Conservation (phyloP, 176 grass and related monocot species). For the Aegilops speltoides region DNA sequence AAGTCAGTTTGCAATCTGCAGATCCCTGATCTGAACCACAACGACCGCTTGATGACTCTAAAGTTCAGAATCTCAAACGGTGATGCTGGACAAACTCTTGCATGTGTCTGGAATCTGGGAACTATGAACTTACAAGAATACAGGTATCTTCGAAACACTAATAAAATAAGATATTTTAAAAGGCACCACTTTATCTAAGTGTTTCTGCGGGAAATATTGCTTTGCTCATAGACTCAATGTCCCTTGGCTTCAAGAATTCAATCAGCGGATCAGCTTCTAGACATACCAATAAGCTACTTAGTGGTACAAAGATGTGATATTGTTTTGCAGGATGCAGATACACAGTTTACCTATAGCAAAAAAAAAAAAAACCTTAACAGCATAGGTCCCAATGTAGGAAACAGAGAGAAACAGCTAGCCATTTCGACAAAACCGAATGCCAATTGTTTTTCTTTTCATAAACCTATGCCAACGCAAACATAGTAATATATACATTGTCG, state of each 20-base stretch:
- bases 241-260: background rate
- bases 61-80: background rate
- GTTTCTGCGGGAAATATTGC: background rate
- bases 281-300: background rate
- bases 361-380: background rate
- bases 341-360: background rate
- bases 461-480: background rate
- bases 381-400: background rate
- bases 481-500: background rate
- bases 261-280: background rate
- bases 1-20: background rate
- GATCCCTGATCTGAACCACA: background rate
- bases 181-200: background rate
- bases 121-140: background rate
- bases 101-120: background rate
- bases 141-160: background rate
- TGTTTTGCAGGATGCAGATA: background rate
- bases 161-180: background rate
- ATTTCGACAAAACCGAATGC: background rate
- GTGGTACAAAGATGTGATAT: background rate
- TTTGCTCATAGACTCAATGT: background rate
- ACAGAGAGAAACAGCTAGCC: background rate
- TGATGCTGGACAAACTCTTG: background rate
- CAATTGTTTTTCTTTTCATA: background rate
- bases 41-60: background rate